A percentile compares a stretch with the other conserved stretches of the same genome.
These are phyloP conservation scores for Globisporangium nagaii DNA, from an alignment of 352 stramenopile genomes.

Conservation along the genomic window DNA sequence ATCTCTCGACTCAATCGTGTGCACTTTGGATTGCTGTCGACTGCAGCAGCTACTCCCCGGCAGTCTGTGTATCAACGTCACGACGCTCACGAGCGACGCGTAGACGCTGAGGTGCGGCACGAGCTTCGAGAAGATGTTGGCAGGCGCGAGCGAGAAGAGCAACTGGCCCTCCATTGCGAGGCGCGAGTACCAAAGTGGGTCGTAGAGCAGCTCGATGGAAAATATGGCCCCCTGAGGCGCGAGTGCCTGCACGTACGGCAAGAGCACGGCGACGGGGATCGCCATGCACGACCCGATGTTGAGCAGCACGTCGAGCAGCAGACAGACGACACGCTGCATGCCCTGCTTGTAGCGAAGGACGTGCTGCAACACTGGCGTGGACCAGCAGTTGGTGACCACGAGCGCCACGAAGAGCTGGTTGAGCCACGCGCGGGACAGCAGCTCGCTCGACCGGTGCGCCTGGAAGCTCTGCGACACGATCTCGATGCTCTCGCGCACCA, in stretches of 20 bases:
- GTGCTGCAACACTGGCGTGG: conserved; percentile 12
- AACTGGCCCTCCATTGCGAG: conserved; percentile 20
- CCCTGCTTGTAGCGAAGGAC: not conserved
- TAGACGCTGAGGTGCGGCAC: conserved; percentile 20
- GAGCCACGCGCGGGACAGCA: conserved; percentile 1
- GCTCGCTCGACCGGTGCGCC: conserved; percentile 8
- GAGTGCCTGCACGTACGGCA: conserved; percentile 6
- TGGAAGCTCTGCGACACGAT: conserved; percentile 12
- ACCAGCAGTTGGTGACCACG: conserved; percentile 5
- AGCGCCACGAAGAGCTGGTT: not conserved
- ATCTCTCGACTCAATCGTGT: too few species aligned
- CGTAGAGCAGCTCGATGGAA: conserved; percentile 10
- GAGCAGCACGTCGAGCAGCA: conserved; percentile 5
- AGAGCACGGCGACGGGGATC: conserved; percentile 5
- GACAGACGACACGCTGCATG: not conserved
- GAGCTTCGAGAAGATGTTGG: conserved; percentile 16
- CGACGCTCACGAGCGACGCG: conserved; percentile 2
- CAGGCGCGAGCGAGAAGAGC: conserved; percentile 9
- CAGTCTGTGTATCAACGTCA: not conserved
- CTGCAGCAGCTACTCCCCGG: too few species aligned
- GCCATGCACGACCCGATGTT: conserved; percentile 9
- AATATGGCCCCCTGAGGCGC: conserved; percentile 10
- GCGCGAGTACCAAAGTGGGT: conserved; percentile 13
- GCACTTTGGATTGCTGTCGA: too few species aligned
- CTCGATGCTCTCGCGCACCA: conserved; percentile 10